Evolutionary conservation across 2,329 filamentous ascomycete species (phyloP).

Genomic region (Trichophaea hybrida): DNA sequence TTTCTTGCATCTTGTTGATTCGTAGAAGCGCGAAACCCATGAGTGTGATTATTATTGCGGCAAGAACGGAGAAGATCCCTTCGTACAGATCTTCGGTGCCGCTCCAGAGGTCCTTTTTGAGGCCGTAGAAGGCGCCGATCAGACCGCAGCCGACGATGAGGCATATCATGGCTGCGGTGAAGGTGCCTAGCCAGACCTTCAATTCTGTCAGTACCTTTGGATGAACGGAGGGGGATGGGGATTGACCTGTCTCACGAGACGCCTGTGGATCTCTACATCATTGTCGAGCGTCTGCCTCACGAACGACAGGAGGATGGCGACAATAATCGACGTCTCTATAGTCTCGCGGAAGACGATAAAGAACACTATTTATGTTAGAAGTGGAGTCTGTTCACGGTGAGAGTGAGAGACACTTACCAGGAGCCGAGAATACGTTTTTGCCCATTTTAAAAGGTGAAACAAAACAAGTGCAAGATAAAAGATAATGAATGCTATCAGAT

Average conservation of each 20-base stretch:
- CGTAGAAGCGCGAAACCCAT: constrained; percentile 70
- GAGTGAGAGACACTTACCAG: constrained; percentile 33
- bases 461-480: no score
- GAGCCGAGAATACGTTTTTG: constrained; percentile 53
- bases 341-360: constrained; percentile 82
- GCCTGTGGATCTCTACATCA: constrained; percentile 51
- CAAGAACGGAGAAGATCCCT: constrained; percentile 60
- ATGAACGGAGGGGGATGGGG: no score
- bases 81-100: constrained; percentile 64
- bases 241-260: constrained; percentile 47
- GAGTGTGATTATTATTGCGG: constrained; percentile 63
- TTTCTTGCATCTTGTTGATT: constrained; percentile 68
- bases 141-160: constrained; percentile 50
- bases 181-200: constrained; percentile 55
- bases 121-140: constrained; percentile 58
- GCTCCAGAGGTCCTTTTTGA: constrained; percentile 51
- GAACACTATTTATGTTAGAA: constrained; percentile 42
- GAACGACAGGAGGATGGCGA: constrained; percentile 75
- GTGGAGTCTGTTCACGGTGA: background rate
- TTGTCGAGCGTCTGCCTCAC: constrained; percentile 63
- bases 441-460: background rate
- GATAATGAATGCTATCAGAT: background rate
- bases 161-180: constrained; percentile 48
- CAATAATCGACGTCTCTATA: constrained; percentile 68
- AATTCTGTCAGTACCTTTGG: no score